Percentiles rank a stretch among this genome's conserved stretches.
phyloP scores from a whole-genome alignment of 2,329 filamentous ascomycete species.

The Xylaria sp. region DNA sequence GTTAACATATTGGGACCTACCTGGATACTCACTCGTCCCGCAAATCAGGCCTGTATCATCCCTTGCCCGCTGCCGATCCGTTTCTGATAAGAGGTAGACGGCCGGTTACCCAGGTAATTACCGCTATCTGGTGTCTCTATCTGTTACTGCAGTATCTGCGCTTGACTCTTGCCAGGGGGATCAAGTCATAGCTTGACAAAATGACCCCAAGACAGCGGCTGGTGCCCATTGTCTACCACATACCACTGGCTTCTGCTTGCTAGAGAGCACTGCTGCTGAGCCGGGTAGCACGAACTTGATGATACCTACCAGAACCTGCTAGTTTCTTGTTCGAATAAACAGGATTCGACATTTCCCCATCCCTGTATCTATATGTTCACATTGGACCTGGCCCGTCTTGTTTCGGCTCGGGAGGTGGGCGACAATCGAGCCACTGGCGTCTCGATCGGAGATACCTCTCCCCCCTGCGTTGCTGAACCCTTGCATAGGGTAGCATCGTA shows the following conservation, averaged over 20 bases:
- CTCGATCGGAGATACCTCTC: conserved; percentile 31
- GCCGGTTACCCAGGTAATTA: background rate
- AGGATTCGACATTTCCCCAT: conserved; percentile 8
- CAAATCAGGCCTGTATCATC: background rate
- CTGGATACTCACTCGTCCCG: background rate
- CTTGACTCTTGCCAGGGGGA: background rate
- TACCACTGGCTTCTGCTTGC: background rate
- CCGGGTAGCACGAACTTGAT: background rate
- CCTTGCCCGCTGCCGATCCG: conserved; percentile 1
- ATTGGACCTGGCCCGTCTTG: background rate
- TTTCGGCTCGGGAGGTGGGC: conserved; percentile 8
- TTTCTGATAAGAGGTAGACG: background rate
- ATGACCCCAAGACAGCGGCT: background rate
- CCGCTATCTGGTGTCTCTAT: background rate
- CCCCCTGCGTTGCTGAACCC: conserved; percentile 20
- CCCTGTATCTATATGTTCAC: background rate
- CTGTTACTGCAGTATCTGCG: background rate
- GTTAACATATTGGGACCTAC: background rate
- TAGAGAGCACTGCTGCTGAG: background rate
- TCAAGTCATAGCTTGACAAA: background rate
- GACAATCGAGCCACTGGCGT: conserved; percentile 34
- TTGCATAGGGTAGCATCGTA: conserved; percentile 8
- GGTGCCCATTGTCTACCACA: background rate
- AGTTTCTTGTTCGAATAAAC: conserved; percentile 5
- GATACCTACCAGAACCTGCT: background rate